Conservation (phyloP, 768 basidiomycete species). For the Psilocybe cubensis region DNA sequence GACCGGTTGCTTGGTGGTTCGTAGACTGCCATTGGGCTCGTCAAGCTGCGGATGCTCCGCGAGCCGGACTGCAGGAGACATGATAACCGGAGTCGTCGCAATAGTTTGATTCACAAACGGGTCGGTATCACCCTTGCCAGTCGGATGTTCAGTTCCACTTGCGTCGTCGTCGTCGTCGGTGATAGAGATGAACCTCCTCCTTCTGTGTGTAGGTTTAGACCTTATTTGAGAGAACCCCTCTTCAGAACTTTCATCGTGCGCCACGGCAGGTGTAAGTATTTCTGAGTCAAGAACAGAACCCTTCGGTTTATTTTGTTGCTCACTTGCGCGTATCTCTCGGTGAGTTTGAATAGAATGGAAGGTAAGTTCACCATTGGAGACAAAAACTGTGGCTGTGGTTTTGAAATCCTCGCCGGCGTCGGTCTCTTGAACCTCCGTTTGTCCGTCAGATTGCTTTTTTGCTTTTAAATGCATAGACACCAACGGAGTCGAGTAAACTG, state of each 20-base stretch:
- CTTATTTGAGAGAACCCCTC: constrained; percentile 1
- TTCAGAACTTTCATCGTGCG: not conserved
- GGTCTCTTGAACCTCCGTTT: not conserved
- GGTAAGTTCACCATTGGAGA: not conserved
- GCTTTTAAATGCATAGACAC: not conserved
- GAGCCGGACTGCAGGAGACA: no score
- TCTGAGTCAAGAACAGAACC: no score
- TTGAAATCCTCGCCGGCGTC: not conserved
- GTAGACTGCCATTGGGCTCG: no score
- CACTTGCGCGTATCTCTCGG: not conserved
- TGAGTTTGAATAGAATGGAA: not conserved
- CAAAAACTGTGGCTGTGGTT: not conserved
- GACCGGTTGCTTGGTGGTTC: not conserved
- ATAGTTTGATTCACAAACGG: not conserved
- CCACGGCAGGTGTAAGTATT: not conserved
- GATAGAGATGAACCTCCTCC: constrained; percentile 6
- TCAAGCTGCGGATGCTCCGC: no score
- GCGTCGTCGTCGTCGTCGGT: constrained; percentile 16
- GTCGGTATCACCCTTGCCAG: not conserved
- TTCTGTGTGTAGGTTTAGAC: constrained; percentile 1
- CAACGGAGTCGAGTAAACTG: not conserved
- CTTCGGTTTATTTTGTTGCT: not conserved
- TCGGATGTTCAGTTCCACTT: not conserved
- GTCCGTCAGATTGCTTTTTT: not conserved
- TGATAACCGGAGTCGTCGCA: not conserved